These are phyloP conservation scores for Yamagishiella unicocca DNA, from an alignment of 139 green algal species.

Conservation along the genomic window DNA sequence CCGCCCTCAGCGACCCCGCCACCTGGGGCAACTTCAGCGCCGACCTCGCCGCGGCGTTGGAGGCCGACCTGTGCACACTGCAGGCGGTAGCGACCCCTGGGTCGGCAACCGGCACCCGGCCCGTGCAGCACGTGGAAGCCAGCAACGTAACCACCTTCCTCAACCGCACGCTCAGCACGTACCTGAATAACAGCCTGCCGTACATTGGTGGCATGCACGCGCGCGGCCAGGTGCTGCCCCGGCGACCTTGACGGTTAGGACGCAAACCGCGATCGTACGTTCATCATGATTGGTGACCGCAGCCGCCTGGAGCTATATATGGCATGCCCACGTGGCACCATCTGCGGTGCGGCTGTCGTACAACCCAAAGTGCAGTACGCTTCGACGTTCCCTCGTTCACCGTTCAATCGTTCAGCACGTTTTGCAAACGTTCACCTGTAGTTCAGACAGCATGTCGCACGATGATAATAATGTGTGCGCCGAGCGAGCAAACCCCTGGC, in stretches of 20 bases:
- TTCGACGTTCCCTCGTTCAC: too few species aligned
- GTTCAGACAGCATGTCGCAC: too few species aligned
- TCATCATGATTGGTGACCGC: too few species aligned
- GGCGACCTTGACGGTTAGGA: not conserved
- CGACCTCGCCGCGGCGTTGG: not conserved
- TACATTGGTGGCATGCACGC: conserved; percentile 39
- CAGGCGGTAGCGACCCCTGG: not conserved
- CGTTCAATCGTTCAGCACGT: too few species aligned
- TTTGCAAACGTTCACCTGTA: too few species aligned
- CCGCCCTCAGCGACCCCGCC: not conserved
- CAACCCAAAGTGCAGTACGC: too few species aligned
- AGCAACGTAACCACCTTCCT: not conserved
- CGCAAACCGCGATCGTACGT: too few species aligned
- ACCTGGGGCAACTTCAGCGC: conserved; percentile 33
- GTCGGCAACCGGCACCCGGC: not conserved
- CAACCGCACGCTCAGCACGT: not conserved
- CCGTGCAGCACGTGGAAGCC: not conserved
- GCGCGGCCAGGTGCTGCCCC: not conserved
- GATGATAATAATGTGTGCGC: too few species aligned
- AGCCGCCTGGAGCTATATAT: too few species aligned
- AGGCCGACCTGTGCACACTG: not conserved
- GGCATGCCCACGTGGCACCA: too few species aligned
- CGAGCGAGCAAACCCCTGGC: too few species aligned
- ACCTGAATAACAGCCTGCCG: conserved; percentile 37
- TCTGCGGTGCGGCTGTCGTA: too few species aligned